phyloP scores from a whole-genome alignment of 108 stramenopile species.

The Discostella stelligeroides region DNA sequence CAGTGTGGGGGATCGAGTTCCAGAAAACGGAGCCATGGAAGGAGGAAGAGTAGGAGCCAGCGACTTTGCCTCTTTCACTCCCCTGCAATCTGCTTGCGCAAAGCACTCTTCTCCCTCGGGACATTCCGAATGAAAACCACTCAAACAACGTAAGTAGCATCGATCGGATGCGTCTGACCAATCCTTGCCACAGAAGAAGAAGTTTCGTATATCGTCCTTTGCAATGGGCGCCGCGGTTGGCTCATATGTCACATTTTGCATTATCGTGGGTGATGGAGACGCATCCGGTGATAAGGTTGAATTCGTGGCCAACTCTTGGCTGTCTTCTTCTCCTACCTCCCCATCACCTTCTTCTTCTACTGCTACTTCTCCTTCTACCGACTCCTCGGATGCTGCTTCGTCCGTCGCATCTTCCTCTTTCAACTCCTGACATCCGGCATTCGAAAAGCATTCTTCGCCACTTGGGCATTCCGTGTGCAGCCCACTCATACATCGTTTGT shows the following conservation, averaged over 20 bases:
- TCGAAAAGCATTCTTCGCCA: constrained; percentile 47
- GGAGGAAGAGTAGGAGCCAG: constrained; percentile 5
- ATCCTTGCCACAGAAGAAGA: constrained; percentile 37
- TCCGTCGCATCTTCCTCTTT: no score
- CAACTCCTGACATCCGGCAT: constrained; percentile 40
- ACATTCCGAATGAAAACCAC: constrained; percentile 37
- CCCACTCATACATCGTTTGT: constrained; percentile 16
- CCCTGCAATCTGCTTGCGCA: constrained; percentile 44
- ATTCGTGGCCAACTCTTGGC: no score
- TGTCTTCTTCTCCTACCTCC: no score
- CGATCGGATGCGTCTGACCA: constrained; percentile 30
- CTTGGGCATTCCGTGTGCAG: constrained; percentile 27
- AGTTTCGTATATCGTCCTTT: constrained; percentile 45
- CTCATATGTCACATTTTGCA: background rate
- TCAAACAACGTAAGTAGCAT: constrained; percentile 34
- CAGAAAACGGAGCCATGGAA: constrained; percentile 7
- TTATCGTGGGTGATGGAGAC: no score
- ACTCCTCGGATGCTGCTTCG: no score
- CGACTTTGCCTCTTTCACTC: constrained; percentile 12
- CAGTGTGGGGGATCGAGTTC: constrained; percentile 21
- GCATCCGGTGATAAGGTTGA: no score
- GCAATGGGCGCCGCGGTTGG: constrained; percentile 15
- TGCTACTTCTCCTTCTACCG: no score
- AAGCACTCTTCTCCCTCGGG: constrained; percentile 43
- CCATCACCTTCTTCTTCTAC: background rate